Percentiles rank a stretch among this genome's conserved stretches.
Evolutionary conservation across 2,329 filamentous ascomycete genomes (phyloP).

Genomic region (Sporothrix protearum): DNA sequence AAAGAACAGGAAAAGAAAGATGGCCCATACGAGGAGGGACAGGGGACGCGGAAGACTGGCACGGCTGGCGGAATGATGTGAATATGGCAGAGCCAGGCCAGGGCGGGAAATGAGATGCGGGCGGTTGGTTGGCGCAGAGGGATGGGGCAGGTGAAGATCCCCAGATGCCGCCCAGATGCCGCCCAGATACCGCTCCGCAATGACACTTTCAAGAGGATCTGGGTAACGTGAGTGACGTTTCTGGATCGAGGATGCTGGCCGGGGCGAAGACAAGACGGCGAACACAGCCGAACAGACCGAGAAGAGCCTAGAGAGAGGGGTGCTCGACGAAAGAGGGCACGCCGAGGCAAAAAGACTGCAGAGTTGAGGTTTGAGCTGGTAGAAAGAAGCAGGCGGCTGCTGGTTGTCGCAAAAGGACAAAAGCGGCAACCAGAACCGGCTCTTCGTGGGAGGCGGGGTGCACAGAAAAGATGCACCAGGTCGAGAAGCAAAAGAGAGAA

Average conservation of each 20-base stretch:
- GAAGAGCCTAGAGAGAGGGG: background rate
- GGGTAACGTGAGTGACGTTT: background rate
- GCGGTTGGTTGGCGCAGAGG: slow-evolving; percentile 19
- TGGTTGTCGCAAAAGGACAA: slow-evolving; percentile 7
- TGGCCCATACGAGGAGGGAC: background rate
- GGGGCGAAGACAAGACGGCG: background rate
- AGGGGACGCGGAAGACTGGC: slow-evolving; percentile 4
- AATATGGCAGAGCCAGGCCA: slow-evolving; percentile 7
- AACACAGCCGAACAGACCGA: slow-evolving; percentile 13
- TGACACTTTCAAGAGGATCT: background rate
- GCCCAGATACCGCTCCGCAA: slow-evolving; percentile 2
- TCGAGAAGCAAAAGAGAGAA: background rate
- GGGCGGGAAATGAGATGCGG: slow-evolving; percentile 20
- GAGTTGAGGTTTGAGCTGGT: background rate
- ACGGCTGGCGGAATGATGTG: slow-evolving; percentile 11
- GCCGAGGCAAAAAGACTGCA: background rate
- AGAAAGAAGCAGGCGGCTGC: background rate
- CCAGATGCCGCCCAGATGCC: slow-evolving; percentile 6
- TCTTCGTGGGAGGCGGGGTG: background rate
- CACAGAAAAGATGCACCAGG: background rate
- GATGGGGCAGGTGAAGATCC: slow-evolving; percentile 20
- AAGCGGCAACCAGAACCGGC: slow-evolving; percentile 1
- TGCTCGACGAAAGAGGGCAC: background rate
- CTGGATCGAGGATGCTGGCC: background rate
- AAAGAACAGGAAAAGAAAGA: background rate